A percentile compares a stretch with the other conserved stretches of the same genome.
phyloP scores from a whole-genome alignment of 352 stramenopile genomes.

The Globisporangium nagaii region DNA sequence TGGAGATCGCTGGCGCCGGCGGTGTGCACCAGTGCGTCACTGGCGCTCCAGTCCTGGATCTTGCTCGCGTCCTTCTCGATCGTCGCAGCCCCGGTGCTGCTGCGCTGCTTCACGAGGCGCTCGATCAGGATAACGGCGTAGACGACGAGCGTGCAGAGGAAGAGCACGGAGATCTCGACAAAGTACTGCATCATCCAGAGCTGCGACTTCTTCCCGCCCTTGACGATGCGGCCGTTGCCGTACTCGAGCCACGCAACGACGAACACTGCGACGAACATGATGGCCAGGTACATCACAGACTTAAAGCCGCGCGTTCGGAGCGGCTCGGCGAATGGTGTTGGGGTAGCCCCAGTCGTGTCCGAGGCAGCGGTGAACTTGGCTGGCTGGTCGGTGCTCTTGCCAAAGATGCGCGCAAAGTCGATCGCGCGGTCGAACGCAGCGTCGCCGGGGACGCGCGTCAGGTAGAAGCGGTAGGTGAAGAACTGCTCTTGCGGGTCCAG shows the following conservation, averaged over 20 bases:
- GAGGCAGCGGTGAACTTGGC: background rate
- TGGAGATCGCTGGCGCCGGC: conserved; percentile 8
- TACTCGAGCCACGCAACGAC: conserved; percentile 17
- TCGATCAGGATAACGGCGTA: conserved; percentile 7
- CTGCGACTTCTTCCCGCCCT: conserved; percentile 19
- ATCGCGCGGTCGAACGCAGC: conserved; percentile 11
- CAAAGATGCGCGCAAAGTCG: background rate
- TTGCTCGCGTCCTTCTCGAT: background rate
- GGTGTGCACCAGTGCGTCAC: background rate
- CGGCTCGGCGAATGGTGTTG: conserved; percentile 17
- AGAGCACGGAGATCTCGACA: conserved; percentile 21
- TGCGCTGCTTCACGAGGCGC: background rate
- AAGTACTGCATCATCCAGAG: conserved; percentile 27
- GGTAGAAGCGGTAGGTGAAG: conserved; percentile 18
- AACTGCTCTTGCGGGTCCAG: conserved; percentile 14
- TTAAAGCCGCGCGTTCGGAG: conserved; percentile 7
- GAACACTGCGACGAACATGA: conserved; percentile 15
- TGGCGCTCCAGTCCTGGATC: background rate
- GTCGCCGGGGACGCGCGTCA: conserved; percentile 15
- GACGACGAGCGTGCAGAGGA: conserved; percentile 1
- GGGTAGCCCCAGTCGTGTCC: background rate
- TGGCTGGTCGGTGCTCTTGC: background rate
- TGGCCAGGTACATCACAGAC: conserved; percentile 9
- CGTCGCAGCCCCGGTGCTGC: background rate
- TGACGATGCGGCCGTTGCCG: conserved; percentile 18